Percentiles rank a stretch among this genome's conserved stretches.
Conservation (phyloP, 257 asterid species). For the Verbena officinalis region DNA sequence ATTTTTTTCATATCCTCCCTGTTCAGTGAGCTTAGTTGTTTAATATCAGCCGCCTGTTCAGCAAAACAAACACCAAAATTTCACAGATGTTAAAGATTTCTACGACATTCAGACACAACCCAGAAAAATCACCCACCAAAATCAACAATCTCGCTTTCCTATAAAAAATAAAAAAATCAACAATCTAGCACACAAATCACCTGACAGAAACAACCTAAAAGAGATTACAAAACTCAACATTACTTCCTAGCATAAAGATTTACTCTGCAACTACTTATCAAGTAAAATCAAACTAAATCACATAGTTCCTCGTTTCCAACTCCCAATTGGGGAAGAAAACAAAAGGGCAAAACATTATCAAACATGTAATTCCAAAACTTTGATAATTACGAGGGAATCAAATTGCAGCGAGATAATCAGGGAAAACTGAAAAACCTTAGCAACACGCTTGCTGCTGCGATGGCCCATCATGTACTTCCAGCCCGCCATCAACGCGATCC, state of each 20-base stretch:
- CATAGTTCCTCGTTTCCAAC: neutral
- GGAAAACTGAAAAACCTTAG: conserved; percentile 64
- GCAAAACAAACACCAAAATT: conserved; percentile 30
- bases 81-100: neutral
- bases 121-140: neutral
- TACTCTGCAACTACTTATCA: neutral
- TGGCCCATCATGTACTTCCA: conserved; percentile 82
- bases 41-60: conserved; percentile 88
- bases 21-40: conserved; percentile 71
- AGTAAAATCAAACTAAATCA: neutral
- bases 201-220: conserved; percentile 11
- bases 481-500: conserved; percentile 89
- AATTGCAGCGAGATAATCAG: neutral
- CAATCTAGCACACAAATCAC: neutral
- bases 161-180: too few species aligned
- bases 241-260: neutral
- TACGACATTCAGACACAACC: neutral
- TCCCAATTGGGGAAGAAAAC: neutral
- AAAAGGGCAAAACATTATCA: neutral
- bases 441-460: conserved; percentile 74
- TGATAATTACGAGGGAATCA: conserved; percentile 5
- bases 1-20: conserved; percentile 92
- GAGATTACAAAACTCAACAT: neutral
- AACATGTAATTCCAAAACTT: conserved; percentile 1
- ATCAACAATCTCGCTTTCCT: conserved; percentile 9